Evolutionary conservation across 208 protist genomes (phyloP).

Genomic region (Strigomonas culicis): DNA sequence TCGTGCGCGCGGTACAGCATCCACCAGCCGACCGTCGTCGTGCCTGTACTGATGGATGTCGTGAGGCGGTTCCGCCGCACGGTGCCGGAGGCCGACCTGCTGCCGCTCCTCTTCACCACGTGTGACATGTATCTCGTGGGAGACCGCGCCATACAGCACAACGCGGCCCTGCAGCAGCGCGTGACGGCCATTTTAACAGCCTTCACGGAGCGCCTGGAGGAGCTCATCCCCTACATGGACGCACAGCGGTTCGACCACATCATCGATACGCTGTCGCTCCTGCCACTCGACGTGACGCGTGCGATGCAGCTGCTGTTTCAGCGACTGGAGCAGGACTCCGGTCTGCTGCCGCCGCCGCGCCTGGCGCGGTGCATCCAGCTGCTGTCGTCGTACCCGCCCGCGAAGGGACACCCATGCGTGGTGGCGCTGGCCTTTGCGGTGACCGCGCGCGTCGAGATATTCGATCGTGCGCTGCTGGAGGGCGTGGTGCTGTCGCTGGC

Average conservation of each 20-base stretch:
- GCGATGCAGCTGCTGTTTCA: conserved; percentile 57
- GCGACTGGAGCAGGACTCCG: conserved; percentile 59
- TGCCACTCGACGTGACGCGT: conserved; percentile 40
- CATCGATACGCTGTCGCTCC: conserved; percentile 70
- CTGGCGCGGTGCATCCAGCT: conserved; percentile 53
- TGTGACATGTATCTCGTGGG: background rate
- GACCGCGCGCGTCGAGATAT: conserved; percentile 41
- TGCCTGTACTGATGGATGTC: conserved; percentile 34
- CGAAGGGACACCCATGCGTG: conserved; percentile 54
- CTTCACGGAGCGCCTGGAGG: conserved; percentile 32
- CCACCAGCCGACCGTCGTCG: conserved; percentile 21
- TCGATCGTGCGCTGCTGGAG: conserved; percentile 56
- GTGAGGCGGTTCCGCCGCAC: conserved; percentile 30
- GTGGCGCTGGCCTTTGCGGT: conserved; percentile 68
- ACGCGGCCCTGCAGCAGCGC: too few species aligned
- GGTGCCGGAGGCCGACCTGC: conserved; percentile 46
- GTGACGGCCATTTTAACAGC: background rate
- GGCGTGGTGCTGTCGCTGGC: conserved; percentile 55
- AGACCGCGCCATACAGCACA: background rate
- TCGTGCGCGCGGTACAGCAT: conserved; percentile 63
- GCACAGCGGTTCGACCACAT: conserved; percentile 39
- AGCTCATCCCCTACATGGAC: conserved; percentile 37
- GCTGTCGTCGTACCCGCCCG: conserved; percentile 76
- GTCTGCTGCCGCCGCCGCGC: conserved; percentile 54
- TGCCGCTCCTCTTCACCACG: conserved; percentile 31